phyloP scores from a whole-genome alignment of 805 yeast species.

The Ascoidea asiatica region DNA sequence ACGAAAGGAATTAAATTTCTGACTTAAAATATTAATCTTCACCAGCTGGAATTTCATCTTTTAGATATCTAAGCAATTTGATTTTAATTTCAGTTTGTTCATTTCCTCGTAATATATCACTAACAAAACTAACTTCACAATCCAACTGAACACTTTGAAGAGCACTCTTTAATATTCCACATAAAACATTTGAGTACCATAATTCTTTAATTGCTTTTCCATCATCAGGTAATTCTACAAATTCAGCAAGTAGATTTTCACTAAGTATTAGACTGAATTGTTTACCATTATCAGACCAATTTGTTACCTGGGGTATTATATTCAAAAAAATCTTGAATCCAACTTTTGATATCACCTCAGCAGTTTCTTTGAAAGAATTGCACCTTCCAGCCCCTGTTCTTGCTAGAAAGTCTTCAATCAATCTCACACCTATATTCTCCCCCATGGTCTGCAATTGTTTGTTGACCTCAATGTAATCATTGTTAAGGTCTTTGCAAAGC shows the following conservation, averaged over 20 bases:
- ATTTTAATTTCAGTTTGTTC: conserved; percentile 54
- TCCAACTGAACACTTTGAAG: conserved; percentile 93
- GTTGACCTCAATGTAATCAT: conserved; percentile 70
- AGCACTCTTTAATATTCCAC: conserved; percentile 86
- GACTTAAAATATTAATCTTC: conserved; percentile 48
- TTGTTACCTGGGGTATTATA: conserved; percentile 58
- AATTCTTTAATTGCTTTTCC: conserved; percentile 53
- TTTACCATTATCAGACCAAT: conserved; percentile 68
- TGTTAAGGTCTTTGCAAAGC: conserved; percentile 67
- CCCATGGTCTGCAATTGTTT: conserved; percentile 86
- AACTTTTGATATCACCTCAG: conserved; percentile 71
- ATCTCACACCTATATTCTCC: conserved; percentile 78
- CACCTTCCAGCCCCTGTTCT: conserved; percentile 81
- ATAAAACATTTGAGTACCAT: conserved; percentile 86
- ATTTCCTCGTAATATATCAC: conserved; percentile 76
- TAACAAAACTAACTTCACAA: conserved; percentile 67
- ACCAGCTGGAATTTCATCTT: conserved; percentile 95
- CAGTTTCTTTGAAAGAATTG: conserved; percentile 65
- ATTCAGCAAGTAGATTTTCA: conserved; percentile 89
- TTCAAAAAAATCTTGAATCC: conserved; percentile 88
- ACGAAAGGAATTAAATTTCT: too few relatives aligned
- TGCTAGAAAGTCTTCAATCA: conserved; percentile 88
- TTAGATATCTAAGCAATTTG: conserved; percentile 54
- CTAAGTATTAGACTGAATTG: conserved; percentile 58
- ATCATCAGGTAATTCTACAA: conserved; percentile 86